These are phyloP conservation scores for Rhododendron molle DNA, from an alignment of 148 eudicot species.

Conservation along the genomic window DNA sequence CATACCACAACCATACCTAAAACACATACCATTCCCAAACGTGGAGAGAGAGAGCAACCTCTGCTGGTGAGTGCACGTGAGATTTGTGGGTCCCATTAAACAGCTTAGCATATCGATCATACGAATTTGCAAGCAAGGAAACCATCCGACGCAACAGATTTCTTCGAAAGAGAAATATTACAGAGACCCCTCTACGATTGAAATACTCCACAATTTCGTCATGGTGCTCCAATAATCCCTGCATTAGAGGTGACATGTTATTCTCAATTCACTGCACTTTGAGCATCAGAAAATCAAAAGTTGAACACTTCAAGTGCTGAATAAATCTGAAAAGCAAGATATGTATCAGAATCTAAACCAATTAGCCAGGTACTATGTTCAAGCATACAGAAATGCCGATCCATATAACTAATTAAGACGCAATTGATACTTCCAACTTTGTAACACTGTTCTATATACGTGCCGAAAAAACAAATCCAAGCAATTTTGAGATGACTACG, in stretches of 20 bases:
- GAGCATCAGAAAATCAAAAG: no score
- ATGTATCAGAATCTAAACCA: neutral
- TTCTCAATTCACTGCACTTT: neutral
- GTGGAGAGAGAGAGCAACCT: slow-evolving; percentile 37
- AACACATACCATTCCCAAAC: neutral
- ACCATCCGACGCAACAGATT: slow-evolving; percentile 82
- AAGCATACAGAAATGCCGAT: neutral
- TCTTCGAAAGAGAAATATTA: slow-evolving; percentile 80
- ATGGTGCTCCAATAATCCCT: slow-evolving; percentile 81
- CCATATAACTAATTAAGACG: neutral
- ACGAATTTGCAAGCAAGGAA: slow-evolving; percentile 84
- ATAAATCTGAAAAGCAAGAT: neutral
- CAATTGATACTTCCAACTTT: neutral
- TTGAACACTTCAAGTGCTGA: neutral
- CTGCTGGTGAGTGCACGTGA: slow-evolving; percentile 79
- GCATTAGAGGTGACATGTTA: slow-evolving; percentile 9
- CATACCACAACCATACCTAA: neutral
- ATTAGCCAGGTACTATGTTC: neutral
- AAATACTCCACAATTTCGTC: slow-evolving; percentile 67
- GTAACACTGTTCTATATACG: neutral
- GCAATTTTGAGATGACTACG: neutral
- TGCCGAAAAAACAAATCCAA: neutral
- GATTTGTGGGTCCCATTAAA: slow-evolving; percentile 90
- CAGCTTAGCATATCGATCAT: slow-evolving; percentile 64
- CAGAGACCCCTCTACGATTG: slow-evolving; percentile 58